Percentiles rank a stretch among this genome's conserved stretches.
Conservation (phyloP, 371 early-diverging fungal genomes). For the Circinella minor region DNA sequence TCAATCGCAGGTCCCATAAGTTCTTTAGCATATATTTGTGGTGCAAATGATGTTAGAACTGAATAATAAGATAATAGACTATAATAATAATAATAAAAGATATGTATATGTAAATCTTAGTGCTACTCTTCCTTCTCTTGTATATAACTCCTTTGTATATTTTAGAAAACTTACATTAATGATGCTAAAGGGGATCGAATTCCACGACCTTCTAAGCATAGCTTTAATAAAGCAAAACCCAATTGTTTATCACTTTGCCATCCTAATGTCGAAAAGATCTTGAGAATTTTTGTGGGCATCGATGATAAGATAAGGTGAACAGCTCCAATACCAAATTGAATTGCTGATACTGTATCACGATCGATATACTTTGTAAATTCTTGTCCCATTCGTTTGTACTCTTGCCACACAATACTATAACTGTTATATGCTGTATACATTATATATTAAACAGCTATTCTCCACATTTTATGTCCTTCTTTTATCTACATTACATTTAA, state of each 20-base stretch:
- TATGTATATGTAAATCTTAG: too few species aligned
- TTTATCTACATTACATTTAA: neutral
- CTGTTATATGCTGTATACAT: conserved; percentile 42
- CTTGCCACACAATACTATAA: conserved; percentile 55
- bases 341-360: conserved; percentile 49
- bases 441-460: too few species aligned
- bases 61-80: conserved; percentile 55
- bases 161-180: conserved; percentile 52
- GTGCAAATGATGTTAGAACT: conserved; percentile 54
- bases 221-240: conserved; percentile 60
- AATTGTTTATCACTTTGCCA: conserved; percentile 63
- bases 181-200: conserved; percentile 65
- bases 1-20: conserved; percentile 56
- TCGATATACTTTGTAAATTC: conserved; percentile 50
- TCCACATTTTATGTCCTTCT: too few species aligned
- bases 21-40: conserved; percentile 45
- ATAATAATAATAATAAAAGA: too few species aligned
- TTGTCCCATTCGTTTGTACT: conserved; percentile 57
- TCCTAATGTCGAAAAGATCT: conserved; percentile 56
- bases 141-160: too few species aligned
- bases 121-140: too few species aligned
- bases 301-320: conserved; percentile 64
- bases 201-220: conserved; percentile 58
- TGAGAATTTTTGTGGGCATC: conserved; percentile 61
- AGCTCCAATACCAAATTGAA: conserved; percentile 64